A percentile compares a stretch with the other conserved stretches of the same genome.
These are phyloP conservation scores for Tetrapisispora iriomotensis DNA, from an alignment of 805 yeast genomes.

Conservation along the genomic window DNA sequence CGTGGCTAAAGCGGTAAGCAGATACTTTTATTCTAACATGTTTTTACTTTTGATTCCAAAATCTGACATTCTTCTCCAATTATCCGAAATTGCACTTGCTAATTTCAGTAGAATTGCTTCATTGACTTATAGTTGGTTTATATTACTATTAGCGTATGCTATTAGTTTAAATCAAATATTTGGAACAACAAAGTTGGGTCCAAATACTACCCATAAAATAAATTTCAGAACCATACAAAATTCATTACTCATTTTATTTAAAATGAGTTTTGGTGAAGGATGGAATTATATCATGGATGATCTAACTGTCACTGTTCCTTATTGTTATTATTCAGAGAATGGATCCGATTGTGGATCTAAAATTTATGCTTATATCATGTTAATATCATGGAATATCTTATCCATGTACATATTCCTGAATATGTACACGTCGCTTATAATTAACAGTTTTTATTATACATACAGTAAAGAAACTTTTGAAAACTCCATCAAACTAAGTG, in stretches of 20 bases:
- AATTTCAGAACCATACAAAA: constrained; percentile 2
- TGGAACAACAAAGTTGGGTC: constrained; percentile 1
- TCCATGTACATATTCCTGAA: constrained; percentile 3
- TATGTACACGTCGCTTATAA: background rate
- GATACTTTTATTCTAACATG: background rate
- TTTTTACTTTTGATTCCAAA: constrained; percentile 1
- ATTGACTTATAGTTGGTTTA: constrained; percentile 1
- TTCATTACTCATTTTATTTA: background rate
- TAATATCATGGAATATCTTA: constrained; percentile 3
- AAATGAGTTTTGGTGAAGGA: constrained; percentile 3
- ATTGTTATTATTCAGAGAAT: background rate
- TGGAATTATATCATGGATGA: constrained; percentile 4
- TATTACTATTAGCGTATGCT: background rate
- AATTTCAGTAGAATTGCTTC: background rate
- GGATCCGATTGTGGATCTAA: background rate
- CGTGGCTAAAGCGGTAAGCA: background rate
- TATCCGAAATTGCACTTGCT: constrained; percentile 1
- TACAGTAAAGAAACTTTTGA: background rate
- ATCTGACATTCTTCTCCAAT: background rate
- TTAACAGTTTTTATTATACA: constrained; percentile 1
- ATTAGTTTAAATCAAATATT: background rate
- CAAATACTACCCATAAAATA: constrained; percentile 1
- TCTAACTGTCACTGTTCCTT: background rate
- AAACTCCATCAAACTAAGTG: background rate
- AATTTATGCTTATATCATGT: background rate